Percentiles rank a stretch among this genome's conserved stretches.
Evolutionary conservation across 225 moss, liverwort and hornwort genomes (phyloP).

Genomic region (Physcomitrium patens): DNA sequence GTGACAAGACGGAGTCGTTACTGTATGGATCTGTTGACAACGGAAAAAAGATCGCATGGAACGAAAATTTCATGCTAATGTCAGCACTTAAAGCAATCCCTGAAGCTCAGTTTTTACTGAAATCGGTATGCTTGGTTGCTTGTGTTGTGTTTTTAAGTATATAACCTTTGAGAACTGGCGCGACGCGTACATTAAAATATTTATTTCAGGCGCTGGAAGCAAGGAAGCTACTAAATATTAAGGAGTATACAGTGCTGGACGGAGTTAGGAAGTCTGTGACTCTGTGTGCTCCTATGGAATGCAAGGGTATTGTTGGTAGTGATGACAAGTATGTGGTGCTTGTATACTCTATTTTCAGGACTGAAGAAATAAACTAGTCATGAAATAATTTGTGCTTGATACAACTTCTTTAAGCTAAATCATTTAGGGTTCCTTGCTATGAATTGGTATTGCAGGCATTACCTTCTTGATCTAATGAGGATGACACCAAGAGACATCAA

Average conservation of each 20-base stretch:
- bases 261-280: conserved; percentile 57
- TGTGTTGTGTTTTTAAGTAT: neutral
- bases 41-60: conserved; percentile 82
- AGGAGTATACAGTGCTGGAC: conserved; percentile 77
- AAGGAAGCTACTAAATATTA: conserved; percentile 72
- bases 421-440: neutral
- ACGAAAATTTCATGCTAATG: conserved; percentile 76
- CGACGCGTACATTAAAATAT: neutral
- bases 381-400: neutral
- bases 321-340: conserved; percentile 65
- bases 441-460: conserved; percentile 54
- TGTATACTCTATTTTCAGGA: neutral
- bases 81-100: conserved; percentile 22
- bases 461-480: conserved; percentile 82
- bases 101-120: neutral
- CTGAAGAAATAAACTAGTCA: neutral
- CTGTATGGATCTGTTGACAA: conserved; percentile 80
- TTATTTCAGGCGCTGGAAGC: conserved; percentile 61
- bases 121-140: neutral
- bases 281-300: conserved; percentile 79
- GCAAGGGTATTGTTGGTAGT: conserved; percentile 86
- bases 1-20: conserved; percentile 82
- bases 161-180: neutral
- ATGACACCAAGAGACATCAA: conserved; percentile 79
- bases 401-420: neutral